Base-by-base conservation (phyloP, 441 rosid genomes). In the Gossypium trilobum region DNA sequence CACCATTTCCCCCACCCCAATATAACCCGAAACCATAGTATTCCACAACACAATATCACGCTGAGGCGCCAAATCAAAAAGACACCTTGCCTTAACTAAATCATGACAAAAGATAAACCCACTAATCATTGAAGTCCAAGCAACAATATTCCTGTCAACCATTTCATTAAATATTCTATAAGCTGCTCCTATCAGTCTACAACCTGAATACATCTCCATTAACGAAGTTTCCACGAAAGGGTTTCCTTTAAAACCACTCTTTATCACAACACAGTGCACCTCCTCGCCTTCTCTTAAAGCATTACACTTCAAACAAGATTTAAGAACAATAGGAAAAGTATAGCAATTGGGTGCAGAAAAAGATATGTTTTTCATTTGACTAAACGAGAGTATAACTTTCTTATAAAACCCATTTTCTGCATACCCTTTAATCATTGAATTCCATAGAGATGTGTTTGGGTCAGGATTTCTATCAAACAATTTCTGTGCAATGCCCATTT, bases 31-130 rank as follows among this genome's bases (percentile, higher is more conserved):
- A 33, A 90, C 74, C 77, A 90, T 81, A 20, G 85, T 87, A 78
- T 85, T 90, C 93, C 93, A 88, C 72, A 88, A 36, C 74, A 88
- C 84, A 64, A 82, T 66, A 73, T 89, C 96, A 51, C 89, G 82
- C 79, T 84, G 86, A 0, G 94, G 96, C 0, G 89, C 79, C 80
- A 84, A 77, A 68, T 87, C 85, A 29, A 90, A 90, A 81, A 84
- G 77, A 0, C 78, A 57, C 46, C 86, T 77, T 17, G 92, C 91
- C 75, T 83, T 79, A 56, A 70, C 82, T 13, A 84, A 71, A 72
- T 90, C 88, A 54, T 75, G 76, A 33, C 81, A 79, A 44, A 71
- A 64, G 59, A 90, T 65, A 80, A 81, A 83, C 65, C 86, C 89
- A 31, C 68, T 85, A 52, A 87, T 84, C 80, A 88, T 82, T 7